These are phyloP conservation scores for Fusarium graminum DNA, from an alignment of 2,329 filamentous ascomycete genomes.

Conservation along the genomic window DNA sequence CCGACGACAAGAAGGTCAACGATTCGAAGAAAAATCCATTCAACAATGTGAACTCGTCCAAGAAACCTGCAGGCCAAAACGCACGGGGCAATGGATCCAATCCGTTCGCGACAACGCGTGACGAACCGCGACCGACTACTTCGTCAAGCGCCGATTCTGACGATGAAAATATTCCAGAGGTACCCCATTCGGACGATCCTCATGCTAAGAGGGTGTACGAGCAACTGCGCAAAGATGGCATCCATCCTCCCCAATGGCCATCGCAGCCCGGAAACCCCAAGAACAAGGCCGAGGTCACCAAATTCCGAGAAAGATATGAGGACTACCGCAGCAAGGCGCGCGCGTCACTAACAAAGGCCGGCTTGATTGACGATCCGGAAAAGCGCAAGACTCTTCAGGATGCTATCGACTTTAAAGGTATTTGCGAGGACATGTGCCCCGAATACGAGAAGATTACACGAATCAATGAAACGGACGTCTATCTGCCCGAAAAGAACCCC, in stretches of 20 bases:
- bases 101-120: conserved; percentile 39
- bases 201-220: conserved; percentile 65
- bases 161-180: conserved; percentile 35
- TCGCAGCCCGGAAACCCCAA: conserved; percentile 65
- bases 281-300: conserved; percentile 65
- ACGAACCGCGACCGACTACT: conserved; percentile 46
- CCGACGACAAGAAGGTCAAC: conserved; percentile 47
- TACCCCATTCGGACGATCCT: conserved; percentile 51
- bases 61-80: conserved; percentile 31
- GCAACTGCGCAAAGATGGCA: conserved; percentile 67
- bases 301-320: conserved; percentile 68
- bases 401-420: conserved; percentile 75
- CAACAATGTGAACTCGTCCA: conserved; percentile 20
- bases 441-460: conserved; percentile 74
- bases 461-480: conserved; percentile 72
- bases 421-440: conserved; percentile 78
- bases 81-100: conserved; percentile 40
- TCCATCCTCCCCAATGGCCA: conserved; percentile 68
- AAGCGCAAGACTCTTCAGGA: conserved; percentile 72
- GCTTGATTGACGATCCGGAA: conserved; percentile 74
- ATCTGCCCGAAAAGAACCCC: conserved; percentile 66
- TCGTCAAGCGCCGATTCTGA: conserved; percentile 44
- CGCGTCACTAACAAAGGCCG: conserved; percentile 68
- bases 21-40: conserved; percentile 39
- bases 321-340: conserved; percentile 69